These are phyloP conservation scores for Candida dubliniensis DNA, from an alignment of 1,139 yeast species.

Conservation along the genomic window DNA sequence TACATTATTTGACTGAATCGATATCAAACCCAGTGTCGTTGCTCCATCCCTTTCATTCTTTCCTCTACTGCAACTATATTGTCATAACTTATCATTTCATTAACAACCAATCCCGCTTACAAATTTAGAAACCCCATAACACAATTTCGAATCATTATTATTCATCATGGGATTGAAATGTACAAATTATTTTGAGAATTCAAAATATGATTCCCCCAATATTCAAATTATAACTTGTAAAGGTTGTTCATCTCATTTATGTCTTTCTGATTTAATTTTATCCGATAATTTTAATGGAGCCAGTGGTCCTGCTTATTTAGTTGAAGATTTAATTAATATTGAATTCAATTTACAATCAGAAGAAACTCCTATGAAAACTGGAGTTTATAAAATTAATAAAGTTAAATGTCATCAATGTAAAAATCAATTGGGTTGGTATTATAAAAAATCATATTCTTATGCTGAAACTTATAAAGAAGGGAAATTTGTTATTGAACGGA, in stretches of 20 bases:
- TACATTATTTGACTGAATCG: too few species aligned
- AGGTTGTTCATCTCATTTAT: conserved; percentile 54
- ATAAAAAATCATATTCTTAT: conserved; percentile 56
- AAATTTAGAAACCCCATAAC: too few species aligned
- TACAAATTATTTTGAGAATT: conserved; percentile 39
- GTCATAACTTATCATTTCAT: too few species aligned
- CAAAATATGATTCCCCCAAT: conserved; percentile 33
- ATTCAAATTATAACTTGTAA: conserved; percentile 50
- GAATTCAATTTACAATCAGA: conserved; percentile 30
- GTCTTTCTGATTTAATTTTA: conserved; percentile 45
- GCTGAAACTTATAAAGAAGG: conserved; percentile 75
- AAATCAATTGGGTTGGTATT: conserved; percentile 72
- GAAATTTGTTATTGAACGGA: conserved; percentile 67
- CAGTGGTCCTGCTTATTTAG: conserved; percentile 54
- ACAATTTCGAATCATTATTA: too few species aligned
- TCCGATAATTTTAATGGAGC: conserved; percentile 53
- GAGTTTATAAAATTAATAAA: conserved; percentile 62
- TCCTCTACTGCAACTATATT: too few species aligned
- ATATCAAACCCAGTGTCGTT: too few species aligned
- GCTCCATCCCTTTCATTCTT: too few species aligned
- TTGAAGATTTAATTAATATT: conserved; percentile 48
- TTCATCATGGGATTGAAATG: conserved; percentile 38
- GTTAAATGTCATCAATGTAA: conserved; percentile 69
- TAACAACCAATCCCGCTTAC: too few species aligned
- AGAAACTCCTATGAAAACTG: conserved; percentile 64